Evolutionary conservation across 2,329 filamentous ascomycete genomes (phyloP).

Genomic region (Talaromyces sp.): DNA sequence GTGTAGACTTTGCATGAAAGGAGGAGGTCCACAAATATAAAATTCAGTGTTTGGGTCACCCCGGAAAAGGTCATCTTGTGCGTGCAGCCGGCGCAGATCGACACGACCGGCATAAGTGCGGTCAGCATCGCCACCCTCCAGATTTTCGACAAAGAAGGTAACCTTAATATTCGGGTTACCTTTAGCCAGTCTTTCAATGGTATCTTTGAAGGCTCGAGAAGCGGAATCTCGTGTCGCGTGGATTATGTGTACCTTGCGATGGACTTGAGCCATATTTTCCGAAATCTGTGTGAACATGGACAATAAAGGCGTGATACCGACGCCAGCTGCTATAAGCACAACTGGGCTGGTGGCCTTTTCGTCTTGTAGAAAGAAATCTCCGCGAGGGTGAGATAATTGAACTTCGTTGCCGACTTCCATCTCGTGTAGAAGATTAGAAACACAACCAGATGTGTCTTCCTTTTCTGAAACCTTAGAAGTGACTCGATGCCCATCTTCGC

Average conservation of each 20-base stretch:
- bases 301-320: slow-evolving; percentile 52
- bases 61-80: neutral
- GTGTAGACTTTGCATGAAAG: neutral
- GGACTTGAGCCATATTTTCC: neutral
- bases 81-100: neutral
- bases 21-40: slow-evolving; percentile 1
- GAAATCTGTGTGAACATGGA: slow-evolving; percentile 50
- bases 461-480: slow-evolving; percentile 19
- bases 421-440: neutral
- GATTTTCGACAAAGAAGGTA: neutral
- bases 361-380: slow-evolving; percentile 44
- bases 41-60: neutral
- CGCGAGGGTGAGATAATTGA: slow-evolving; percentile 2
- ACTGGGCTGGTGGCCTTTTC: slow-evolving; percentile 33
- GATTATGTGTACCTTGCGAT: neutral
- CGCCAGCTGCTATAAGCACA: slow-evolving; percentile 56
- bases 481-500: slow-evolving; percentile 22
- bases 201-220: neutral
- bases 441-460: slow-evolving; percentile 27
- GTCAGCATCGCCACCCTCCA: neutral
- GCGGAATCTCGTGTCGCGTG: neutral
- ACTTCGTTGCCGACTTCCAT: neutral
- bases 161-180: neutral
- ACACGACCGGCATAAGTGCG: neutral
- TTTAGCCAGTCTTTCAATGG: neutral